Conservation (phyloP, 2,329 filamentous ascomycete species). For the Fusarium oxysporum region DNA sequence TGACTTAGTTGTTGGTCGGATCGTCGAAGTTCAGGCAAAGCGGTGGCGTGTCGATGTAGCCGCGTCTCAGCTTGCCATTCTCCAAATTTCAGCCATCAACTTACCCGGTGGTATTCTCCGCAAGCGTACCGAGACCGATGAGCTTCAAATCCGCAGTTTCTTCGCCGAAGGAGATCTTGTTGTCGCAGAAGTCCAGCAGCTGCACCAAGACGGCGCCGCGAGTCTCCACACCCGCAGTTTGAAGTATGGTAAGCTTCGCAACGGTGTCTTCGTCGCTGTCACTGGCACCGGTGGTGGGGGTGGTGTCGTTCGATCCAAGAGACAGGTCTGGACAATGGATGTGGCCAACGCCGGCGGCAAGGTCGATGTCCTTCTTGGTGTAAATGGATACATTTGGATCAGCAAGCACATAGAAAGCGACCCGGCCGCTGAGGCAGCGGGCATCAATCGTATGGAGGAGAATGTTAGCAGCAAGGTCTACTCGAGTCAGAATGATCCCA, state of each 20-base stretch:
- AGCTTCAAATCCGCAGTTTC: conserved; percentile 96
- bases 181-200: conserved; percentile 92
- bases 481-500: conserved; percentile 92
- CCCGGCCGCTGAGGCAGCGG: conserved; percentile 59
- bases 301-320: conserved; percentile 83
- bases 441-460: conserved; percentile 89
- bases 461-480: conserved; percentile 87
- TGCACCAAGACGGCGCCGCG: conserved; percentile 87
- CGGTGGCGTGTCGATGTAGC: conserved; percentile 97
- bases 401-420: conserved; percentile 80
- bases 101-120: conserved; percentile 92
- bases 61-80: conserved; percentile 83
- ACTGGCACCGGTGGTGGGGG: conserved; percentile 85
- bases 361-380: conserved; percentile 88
- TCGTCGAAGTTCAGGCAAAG: conserved; percentile 92
- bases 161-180: conserved; percentile 95
- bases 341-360: conserved; percentile 66
- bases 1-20: conserved; percentile 92
- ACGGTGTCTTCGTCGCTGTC: conserved; percentile 89
- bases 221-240: conserved; percentile 89
- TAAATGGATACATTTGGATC: conserved; percentile 98
- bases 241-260: conserved; percentile 95
- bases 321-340: conserved; percentile 89
- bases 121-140: conserved; percentile 92
- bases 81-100: conserved; percentile 92